Evolutionary conservation across 305 asterid genomes (phyloP), one percentile per base, ranked within the genome.

Genomic region (Salvia sclarea): DNA sequence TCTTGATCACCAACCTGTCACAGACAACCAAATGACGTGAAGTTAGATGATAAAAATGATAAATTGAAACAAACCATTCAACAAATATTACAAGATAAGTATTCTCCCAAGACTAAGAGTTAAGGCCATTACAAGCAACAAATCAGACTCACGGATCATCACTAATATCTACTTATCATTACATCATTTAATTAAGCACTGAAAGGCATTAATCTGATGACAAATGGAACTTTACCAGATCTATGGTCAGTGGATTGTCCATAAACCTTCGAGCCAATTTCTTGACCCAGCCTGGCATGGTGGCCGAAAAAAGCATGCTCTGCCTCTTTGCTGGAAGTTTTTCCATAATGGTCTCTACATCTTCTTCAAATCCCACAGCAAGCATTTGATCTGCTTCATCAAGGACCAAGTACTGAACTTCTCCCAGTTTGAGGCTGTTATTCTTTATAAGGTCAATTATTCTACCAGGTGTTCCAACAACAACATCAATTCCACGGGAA

Each of bases 351-450:
- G 68, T 58, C 72, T 94, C 99, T 25, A 94, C 99, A 24, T 85
- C 99, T 78, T 94, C 96, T 81, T 94, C 99, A 80, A 94, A 94
- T 62, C 99, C 99, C 79, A 94, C 99, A 21, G 99, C 99, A 74
- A 94, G 99, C 99, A 94, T 94, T 80, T 91, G 97, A 86, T 91
- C 96, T 12, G 99, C 97, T 82, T 94, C 99, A 63, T 94, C 99
- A 20, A 94, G 95, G 69, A 94, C 97, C 90, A 94, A 80, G 79
- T 82, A 87, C 72, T 84, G 80, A 80, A 94, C 92, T 80, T 91
- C 97, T 64, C 93, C 89, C 71, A 94, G 80, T 71, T 89, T 85
- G 75, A 91, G 81, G 77, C 66, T 81, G 80, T 76, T 82, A 66
- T 81, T 85, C 58, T 85, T 80, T 56, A 94, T 81, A 45, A 91